These are phyloP conservation scores for Cylindrotheca closterium DNA, from an alignment of 108 stramenopile species.

Conservation along the genomic window DNA sequence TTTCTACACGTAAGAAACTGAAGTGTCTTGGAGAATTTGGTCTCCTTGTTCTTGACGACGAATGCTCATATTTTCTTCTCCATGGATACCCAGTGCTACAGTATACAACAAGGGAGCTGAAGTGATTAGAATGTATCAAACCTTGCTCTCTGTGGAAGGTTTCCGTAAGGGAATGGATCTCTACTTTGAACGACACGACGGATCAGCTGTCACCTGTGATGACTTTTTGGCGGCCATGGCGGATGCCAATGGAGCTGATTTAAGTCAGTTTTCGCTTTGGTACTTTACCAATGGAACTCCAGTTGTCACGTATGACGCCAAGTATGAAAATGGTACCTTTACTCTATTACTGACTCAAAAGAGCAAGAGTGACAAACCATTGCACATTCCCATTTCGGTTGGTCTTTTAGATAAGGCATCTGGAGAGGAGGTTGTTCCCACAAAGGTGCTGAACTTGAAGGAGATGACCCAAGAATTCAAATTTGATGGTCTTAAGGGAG, in stretches of 20 bases:
- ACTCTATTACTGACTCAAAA: conserved; percentile 60
- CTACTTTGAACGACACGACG: conserved; percentile 95
- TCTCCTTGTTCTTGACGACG: too few relatives aligned
- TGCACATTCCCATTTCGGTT: conserved; percentile 93
- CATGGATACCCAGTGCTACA: conserved; percentile 95
- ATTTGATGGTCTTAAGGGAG: conserved; percentile 63
- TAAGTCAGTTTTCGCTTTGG: conserved; percentile 88
- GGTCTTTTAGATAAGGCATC: conserved; percentile 86
- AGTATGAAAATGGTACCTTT: conserved; percentile 56
- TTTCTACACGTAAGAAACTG: too few relatives aligned
- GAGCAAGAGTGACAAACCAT: conserved; percentile 48
- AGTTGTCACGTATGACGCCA: conserved; percentile 65
- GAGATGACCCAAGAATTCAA: conserved; percentile 81
- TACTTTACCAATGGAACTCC: conserved; percentile 95
- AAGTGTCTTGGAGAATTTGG: too few relatives aligned
- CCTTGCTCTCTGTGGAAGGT: conserved; percentile 84
- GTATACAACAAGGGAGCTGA: conserved; percentile 94
- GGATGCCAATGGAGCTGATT: conserved; percentile 86
- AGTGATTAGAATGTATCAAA: conserved; percentile 96
- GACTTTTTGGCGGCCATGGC: conserved; percentile 96
- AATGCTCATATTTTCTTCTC: too few relatives aligned
- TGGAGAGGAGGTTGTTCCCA: conserved; percentile 80
- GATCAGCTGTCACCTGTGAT: conserved; percentile 95
- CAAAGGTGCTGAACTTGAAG: conserved; percentile 81
- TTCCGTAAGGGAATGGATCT: conserved; percentile 97